Evolutionary conservation across 305 asterid genomes (phyloP), one percentile per base, ranked within the genome.

Genomic region (Euphrasia arctica): DNA sequence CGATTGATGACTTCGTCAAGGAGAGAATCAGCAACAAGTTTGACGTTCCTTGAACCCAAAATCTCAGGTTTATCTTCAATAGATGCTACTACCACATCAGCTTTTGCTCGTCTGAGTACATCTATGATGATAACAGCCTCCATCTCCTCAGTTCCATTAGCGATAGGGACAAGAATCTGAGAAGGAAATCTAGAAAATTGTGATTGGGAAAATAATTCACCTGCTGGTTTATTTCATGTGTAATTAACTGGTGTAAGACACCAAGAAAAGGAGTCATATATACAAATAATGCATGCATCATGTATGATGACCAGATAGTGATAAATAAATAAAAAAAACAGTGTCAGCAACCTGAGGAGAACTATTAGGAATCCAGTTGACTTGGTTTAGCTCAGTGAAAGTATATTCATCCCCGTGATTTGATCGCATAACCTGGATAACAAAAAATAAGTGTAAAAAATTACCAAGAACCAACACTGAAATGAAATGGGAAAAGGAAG

Each of bases 141-240:
- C 96, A 93, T 90, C 81, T 93, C 99, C 77, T 93, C 99, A 8
- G 83, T 79, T 58, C 99, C 99, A 77, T 90, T 76, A 28, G 96
- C 97, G 77, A 93, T 83, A 58, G 99, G 99, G 43, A 93, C 99
- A 78, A 93, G 99, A 78, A 93, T 85, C 99, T 93, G 76, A 62
- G 59, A 60, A 49, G 4, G 32, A 56, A 14, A 62, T 42, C 25
- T 15, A 5, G 36, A 14, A 60, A 42, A 52, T 70, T 29, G 70
- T 29, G 58, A 61, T 39, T 12, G 18, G 36, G 9, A 52, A 63
- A 47, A 28, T 12, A 39, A 10, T 22, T 43, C 62, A 50, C 48
- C 32, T 14, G 45, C 36, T 65, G n/a, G 42, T 56, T 42, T 61
- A 25, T 25, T 25, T 25, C 27, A 1, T 25, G 27, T 13, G 54